Base-by-base conservation (phyloP, 371 early-diverging fungal species). In the Umbelopsis sp. region DNA sequence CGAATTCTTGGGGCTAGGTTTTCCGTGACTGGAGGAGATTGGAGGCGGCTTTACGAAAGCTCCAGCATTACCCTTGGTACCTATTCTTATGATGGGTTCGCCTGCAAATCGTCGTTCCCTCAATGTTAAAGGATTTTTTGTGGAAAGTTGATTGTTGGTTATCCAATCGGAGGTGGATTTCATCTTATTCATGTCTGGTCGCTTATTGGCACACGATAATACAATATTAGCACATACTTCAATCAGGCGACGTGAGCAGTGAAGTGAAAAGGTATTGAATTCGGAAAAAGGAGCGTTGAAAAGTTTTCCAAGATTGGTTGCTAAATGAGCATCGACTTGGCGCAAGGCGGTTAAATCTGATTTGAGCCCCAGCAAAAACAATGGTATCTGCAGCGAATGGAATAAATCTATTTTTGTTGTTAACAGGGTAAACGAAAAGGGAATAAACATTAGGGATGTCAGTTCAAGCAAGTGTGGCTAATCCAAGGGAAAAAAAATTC, bases 361-460 rank as follows among this genome's bases (percentile, higher is more conserved):
- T 67, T 76, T 79, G 11, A 81, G 67, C 35, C 76, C 80, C 18
- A 81, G 68, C 11, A 80, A 51, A 65, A 66, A 76, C 20, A 71
- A 65, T 29, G 82, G 82, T 29, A 81, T 75, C 48, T 76, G 38
- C n/a, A 64, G 63, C 22, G 51, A 25, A 44, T 32, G 24, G 50
- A 37, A 41, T 35, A 45, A 44, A 44, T 50, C 50, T 50, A 18
- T 46, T 44, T 44, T 50, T 52, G 41, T 8, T 44, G 12, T 51
- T 8, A 50, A 8, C 12, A 20, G 57, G 35, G 48, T 10, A 37
- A 35, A 45, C 22, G 48, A 62, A 25, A 45, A 63, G 16, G 44
- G 53, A 44, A 52, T 22, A 65, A 32, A 22, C 32, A 62, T 29
- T 44, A 69, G 63, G 50, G 67, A 44, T 32, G 71, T 52, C 51